These are phyloP conservation scores for Phytophthora crassamura DNA, from an alignment of 352 stramenopile genomes.

Conservation along the genomic window DNA sequence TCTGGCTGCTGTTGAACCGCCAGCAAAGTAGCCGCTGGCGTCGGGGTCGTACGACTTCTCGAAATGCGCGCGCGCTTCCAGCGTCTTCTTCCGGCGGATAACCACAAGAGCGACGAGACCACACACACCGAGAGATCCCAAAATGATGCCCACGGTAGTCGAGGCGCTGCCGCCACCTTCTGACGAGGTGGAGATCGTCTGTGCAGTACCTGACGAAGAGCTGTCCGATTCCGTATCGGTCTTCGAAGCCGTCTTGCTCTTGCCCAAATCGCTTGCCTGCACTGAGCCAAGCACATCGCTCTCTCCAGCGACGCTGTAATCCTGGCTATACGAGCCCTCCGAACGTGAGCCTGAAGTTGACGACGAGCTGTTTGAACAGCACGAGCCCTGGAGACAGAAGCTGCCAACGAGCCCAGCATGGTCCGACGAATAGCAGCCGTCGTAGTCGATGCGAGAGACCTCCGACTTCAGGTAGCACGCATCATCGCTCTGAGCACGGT, in stretches of 20 bases:
- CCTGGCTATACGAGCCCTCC: not conserved
- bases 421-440: slow-evolving; percentile 79
- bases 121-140: slow-evolving; percentile 53
- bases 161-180: slow-evolving; percentile 40
- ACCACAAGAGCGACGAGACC: slow-evolving; percentile 59
- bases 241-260: slow-evolving; percentile 8
- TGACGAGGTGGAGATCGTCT: slow-evolving; percentile 55
- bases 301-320: slow-evolving; percentile 26
- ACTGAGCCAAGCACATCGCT: slow-evolving; percentile 40
- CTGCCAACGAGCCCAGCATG: slow-evolving; percentile 64
- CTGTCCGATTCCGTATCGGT: slow-evolving; percentile 13
- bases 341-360: slow-evolving; percentile 33
- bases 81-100: slow-evolving; percentile 59
- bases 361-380: slow-evolving; percentile 53
- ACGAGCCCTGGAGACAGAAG: slow-evolving; percentile 68
- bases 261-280: slow-evolving; percentile 16
- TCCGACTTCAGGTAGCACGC: slow-evolving; percentile 63
- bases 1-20: slow-evolving; percentile 33
- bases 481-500: slow-evolving; percentile 44
- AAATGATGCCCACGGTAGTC: slow-evolving; percentile 54
- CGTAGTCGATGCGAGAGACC: slow-evolving; percentile 66
- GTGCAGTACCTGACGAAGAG: slow-evolving; percentile 14
- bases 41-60: slow-evolving; percentile 52
- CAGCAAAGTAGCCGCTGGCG: slow-evolving; percentile 51
- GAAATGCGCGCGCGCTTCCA: slow-evolving; percentile 51